Evolutionary conservation across 768 basidiomycete genomes (phyloP).

Genomic region (Filobasidium wieringae): DNA sequence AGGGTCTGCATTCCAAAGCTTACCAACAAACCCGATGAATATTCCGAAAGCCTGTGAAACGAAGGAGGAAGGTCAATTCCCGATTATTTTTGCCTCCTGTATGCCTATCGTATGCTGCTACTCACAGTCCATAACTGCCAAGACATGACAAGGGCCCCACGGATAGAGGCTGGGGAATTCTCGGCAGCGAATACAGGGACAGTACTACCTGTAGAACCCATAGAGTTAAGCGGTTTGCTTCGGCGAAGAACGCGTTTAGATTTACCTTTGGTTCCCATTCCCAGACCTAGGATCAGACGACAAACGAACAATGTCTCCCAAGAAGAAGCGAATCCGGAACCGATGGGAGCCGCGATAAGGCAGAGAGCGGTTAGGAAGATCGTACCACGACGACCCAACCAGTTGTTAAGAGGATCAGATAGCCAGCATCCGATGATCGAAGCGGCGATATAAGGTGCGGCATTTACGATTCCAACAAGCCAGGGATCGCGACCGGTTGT

Average conservation of each 20-base stretch:
- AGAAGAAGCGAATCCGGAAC: conserved; percentile 25
- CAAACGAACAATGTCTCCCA: conserved; percentile 16
- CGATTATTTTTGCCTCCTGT: no score
- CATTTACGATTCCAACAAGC: conserved; percentile 30
- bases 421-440: not conserved
- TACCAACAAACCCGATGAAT: conserved; percentile 38
- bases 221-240: not conserved
- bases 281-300: not conserved
- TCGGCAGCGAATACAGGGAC: conserved; percentile 63
- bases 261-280: not conserved
- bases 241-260: not conserved
- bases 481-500: no score
- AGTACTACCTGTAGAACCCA: conserved; percentile 37
- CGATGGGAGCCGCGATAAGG: conserved; percentile 40
- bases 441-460: conserved; percentile 22
- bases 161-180: conserved; percentile 64
- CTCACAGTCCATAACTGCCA: conserved; percentile 53
- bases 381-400: conserved; percentile 49
- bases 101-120: no score
- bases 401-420: conserved; percentile 42
- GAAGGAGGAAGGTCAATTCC: no score
- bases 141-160: conserved; percentile 83
- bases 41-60: conserved; percentile 41
- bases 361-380: conserved; percentile 47
- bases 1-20: no score